Base-by-base conservation (phyloP, 177 flowering plant species). In the Vitis hybrid region DNA sequence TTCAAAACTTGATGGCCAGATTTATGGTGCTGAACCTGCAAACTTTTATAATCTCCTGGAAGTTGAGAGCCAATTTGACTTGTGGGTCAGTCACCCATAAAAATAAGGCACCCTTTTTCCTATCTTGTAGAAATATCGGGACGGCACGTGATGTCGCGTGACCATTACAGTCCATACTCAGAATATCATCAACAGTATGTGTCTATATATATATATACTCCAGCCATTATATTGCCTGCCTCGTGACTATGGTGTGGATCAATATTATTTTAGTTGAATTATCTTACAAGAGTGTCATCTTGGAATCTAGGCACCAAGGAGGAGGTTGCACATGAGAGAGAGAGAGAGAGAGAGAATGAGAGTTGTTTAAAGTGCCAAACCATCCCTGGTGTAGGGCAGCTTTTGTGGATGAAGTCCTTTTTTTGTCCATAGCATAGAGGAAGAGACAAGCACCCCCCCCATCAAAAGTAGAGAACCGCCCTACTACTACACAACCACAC, bases 241-340 rank as follows among this genome's bases (percentile, higher is more conserved):
- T 74, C 71, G 76, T 73, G 81, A 75, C 73, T 52, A 23, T 54
- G 62, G 60, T 54, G 52, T 57, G 80, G 64, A 45, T 59, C 67
- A 30, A 10, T 67, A 67, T 54, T 73, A 70, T 70, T 68, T 23
- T 71, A 75, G 52, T 69, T 30, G 49, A 72, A 62, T 56, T 64
- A 64, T 72, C 17, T 58, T 55, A 59, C 55, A 64, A 72, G 71
- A 48, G 59, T 69, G 73, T 59, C 56, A 56, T 3, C 58, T 68
- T 17, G 78, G 88, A 82, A 82, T 82, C 84, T 78, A 72, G 32
- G 78, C 85, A 82, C 79, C 85, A 77, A 73, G 48, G 48, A 58
- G 69, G 50, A 7, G 58, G 49, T 54, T 19, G 78, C 82, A 76
- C 78, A 72, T 79, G 86, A 72, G 70, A 56, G 71, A 32, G 18